phyloP scores from a whole-genome alignment of 75 land plant genomes.

The Azolla pinnata region DNA sequence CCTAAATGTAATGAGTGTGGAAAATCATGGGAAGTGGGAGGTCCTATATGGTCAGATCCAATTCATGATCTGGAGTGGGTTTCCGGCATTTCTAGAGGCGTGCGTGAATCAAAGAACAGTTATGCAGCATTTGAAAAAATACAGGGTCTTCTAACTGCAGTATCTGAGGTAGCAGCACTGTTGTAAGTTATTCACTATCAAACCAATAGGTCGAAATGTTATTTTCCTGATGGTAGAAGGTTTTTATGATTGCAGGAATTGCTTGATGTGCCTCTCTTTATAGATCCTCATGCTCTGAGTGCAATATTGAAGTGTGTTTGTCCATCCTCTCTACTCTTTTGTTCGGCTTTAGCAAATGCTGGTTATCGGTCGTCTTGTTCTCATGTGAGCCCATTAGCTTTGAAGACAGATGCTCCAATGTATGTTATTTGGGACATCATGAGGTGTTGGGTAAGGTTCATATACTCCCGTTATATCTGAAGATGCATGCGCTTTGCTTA shows the following conservation, averaged over 20 bases:
- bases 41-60: slow-evolving; percentile 38
- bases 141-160: slow-evolving; percentile 30
- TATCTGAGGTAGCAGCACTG: slow-evolving; percentile 25
- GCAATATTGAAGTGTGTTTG: slow-evolving; percentile 32
- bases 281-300: slow-evolving; percentile 28
- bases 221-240: background rate
- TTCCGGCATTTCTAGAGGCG: slow-evolving; percentile 12
- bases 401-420: slow-evolving; percentile 37
- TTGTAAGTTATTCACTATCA: background rate
- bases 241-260: slow-evolving; percentile 22
- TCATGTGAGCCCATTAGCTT: slow-evolving; percentile 30
- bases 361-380: slow-evolving; percentile 34
- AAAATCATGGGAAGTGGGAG: slow-evolving; percentile 30
- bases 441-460: slow-evolving; percentile 30
- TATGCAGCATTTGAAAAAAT: slow-evolving; percentile 34
- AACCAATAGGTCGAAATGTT: background rate
- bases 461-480: slow-evolving; percentile 1
- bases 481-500: background rate
- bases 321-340: slow-evolving; percentile 24
- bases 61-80: slow-evolving; percentile 38
- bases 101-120: slow-evolving; percentile 10
- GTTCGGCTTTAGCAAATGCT: slow-evolving; percentile 35
- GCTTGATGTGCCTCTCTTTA: slow-evolving; percentile 27
- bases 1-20: slow-evolving; percentile 31
- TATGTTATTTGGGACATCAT: slow-evolving; percentile 37